Evolutionary conservation across 208 protist species (phyloP), one percentile per base, ranked within the genome.

Genomic region (Crithidia acanthocephali): DNA sequence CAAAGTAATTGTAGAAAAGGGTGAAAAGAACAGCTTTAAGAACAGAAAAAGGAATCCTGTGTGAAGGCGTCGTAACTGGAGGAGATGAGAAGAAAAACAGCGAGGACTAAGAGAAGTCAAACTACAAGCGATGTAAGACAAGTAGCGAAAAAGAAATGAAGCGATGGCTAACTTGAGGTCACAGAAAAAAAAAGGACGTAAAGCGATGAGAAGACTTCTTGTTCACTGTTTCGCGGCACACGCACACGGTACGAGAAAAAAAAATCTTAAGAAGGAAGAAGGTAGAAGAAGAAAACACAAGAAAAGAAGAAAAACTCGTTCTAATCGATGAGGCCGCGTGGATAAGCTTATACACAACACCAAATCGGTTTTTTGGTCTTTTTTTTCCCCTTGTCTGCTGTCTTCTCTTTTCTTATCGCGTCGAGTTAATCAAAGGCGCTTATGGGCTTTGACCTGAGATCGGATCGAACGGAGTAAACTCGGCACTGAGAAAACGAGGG

Each of bases 251-350:
- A 22, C 52, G 23, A 15, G 20, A 53, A 53, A 44, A n/a, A 10
- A 45, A 59, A 47, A 70, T 15, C 13, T n/a, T 13, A 28, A 58
- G 18, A 58, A 28, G 16, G 35, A 32, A 33, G 22, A 25, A 20
- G 44, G 55, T 32, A 58, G 25, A 53, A n/a, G 15, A 51, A 32
- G 35, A 50, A 28, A 23, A 48, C 28, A 48, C 20, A 32, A 27
- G 59, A 62, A 65, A 69, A 52, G 33, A 59, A 68, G 22, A 28
- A 53, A 53, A n/a, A 44, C 18, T 20, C 37, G 16, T 48, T n/a
- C 3, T 48, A 32, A 60, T 56, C 30, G 35, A 53, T 33, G 13
- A 62, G 40, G 13, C 22, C 23, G 25, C 23, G 6, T 20, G 51
- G n/a, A 51, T 47, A 59, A 61, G 37, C 5, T 11, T 5, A 40